These are phyloP conservation scores for Colletotrichum noveboracense DNA, from an alignment of 2,329 filamentous ascomycete genomes.

Conservation along the genomic window DNA sequence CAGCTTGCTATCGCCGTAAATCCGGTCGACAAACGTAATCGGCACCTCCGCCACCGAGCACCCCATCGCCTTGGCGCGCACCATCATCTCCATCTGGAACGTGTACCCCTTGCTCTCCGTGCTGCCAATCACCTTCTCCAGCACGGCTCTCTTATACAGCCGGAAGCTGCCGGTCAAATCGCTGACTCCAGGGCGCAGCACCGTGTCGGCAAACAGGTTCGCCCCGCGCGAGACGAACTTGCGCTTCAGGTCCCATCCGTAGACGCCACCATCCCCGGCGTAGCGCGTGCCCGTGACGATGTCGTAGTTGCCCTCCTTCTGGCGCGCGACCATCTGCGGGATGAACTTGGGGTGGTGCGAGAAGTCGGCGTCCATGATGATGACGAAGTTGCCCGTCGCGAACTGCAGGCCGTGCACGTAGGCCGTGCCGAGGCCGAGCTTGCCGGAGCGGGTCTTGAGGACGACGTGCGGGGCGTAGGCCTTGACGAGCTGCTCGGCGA, in stretches of 20 bases:
- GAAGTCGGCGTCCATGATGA: slow-evolving; percentile 99
- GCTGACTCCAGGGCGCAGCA: slow-evolving; percentile 90
- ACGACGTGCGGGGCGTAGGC: slow-evolving; percentile 81
- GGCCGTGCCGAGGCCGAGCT: slow-evolving; percentile 94
- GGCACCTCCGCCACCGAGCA: slow-evolving; percentile 94
- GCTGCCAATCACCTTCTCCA: slow-evolving; percentile 87
- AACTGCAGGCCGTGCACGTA: slow-evolving; percentile 96
- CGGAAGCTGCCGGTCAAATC: slow-evolving; percentile 95
- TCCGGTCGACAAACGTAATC: slow-evolving; percentile 92
- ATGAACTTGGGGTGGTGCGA: slow-evolving; percentile 99
- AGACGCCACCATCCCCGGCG: slow-evolving; percentile 87
- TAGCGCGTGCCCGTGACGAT: slow-evolving; percentile 98
- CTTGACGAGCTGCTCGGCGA: slow-evolving; percentile 89
- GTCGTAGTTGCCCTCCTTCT: slow-evolving; percentile 81
- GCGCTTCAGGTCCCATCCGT: slow-evolving; percentile 94
- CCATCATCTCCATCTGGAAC: slow-evolving; percentile 99
- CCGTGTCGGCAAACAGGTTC: slow-evolving; percentile 94
- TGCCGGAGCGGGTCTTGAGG: slow-evolving; percentile 88
- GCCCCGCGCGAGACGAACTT: slow-evolving; percentile 86
- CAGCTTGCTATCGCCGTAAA: slow-evolving; percentile 95
- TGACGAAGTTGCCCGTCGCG: slow-evolving; percentile 89
- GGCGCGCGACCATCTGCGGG: slow-evolving; percentile 85
- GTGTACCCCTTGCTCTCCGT: slow-evolving; percentile 97
- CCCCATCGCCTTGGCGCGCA: slow-evolving; percentile 94
- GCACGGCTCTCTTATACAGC: slow-evolving; percentile 88